Evolutionary conservation across 768 basidiomycete species (phyloP).

Genomic region (Rhodotorula babjevae): DNA sequence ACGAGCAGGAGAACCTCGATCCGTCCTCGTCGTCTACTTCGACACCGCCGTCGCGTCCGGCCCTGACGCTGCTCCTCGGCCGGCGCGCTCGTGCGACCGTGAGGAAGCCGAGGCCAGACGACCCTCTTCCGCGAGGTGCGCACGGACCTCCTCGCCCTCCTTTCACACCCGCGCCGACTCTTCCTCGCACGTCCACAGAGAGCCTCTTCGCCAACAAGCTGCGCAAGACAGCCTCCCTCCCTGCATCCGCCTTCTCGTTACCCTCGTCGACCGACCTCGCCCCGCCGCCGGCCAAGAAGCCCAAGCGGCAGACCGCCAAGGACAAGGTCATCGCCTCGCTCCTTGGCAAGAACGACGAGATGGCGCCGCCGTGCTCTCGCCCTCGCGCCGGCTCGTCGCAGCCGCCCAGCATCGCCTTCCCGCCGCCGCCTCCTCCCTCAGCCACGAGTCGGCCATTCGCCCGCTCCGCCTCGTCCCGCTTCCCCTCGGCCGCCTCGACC

Average conservation of each 20-base stretch:
- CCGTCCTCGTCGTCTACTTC: constrained; percentile 3
- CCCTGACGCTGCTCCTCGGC: constrained; percentile 26
- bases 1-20: not conserved
- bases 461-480: not conserved
- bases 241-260: constrained; percentile 18
- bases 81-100: not conserved
- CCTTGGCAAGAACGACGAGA: not conserved
- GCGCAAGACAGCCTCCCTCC: constrained; percentile 34
- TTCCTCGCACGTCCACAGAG: not conserved
- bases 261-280: not conserved
- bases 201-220: constrained; percentile 34
- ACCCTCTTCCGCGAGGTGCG: constrained; percentile 33
- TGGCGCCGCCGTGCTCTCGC: not conserved
- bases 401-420: constrained; percentile 11
- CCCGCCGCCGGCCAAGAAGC: constrained; percentile 5
- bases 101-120: constrained; percentile 32
- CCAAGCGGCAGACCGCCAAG: constrained; percentile 12
- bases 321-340: constrained; percentile 29
- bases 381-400: not conserved
- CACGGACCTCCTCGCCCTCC: not conserved
- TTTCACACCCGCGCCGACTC: not conserved
- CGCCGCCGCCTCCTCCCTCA: not conserved
- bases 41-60: not conserved
- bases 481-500: not conserved
- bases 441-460: not conserved